Conservation (phyloP, 2,329 filamentous ascomycete genomes). For the Metarhizium album region DNA sequence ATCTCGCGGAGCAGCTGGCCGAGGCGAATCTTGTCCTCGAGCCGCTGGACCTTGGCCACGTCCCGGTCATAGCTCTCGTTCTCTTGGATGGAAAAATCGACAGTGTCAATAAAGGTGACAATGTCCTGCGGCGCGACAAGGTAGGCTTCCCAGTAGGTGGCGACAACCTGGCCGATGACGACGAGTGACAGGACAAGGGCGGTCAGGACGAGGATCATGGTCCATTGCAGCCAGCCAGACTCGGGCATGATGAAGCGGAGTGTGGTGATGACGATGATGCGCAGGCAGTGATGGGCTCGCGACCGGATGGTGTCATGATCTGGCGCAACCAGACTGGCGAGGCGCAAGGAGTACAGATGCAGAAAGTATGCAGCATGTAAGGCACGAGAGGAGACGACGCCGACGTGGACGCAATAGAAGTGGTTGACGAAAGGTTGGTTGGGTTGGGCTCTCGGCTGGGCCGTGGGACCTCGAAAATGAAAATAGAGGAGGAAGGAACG, state of each 20-base stretch:
- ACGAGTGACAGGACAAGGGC: constrained; percentile 45
- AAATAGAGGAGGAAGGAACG: constrained; percentile 2
- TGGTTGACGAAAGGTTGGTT: constrained; percentile 3
- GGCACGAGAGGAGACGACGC: neutral
- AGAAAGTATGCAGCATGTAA: constrained; percentile 1
- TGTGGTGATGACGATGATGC: constrained; percentile 9
- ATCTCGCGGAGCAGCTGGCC: constrained; percentile 49
- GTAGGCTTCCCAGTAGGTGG: constrained; percentile 45
- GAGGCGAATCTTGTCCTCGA: constrained; percentile 53
- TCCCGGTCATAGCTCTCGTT: constrained; percentile 55
- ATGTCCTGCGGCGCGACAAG: constrained; percentile 47
- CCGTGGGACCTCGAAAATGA: too few relatives aligned
- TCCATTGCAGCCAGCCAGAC: constrained; percentile 42
- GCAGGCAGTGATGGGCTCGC: constrained; percentile 9
- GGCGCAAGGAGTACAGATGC: constrained; percentile 2
- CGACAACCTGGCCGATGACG: constrained; percentile 40
- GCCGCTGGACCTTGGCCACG: constrained; percentile 42
- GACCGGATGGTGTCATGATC: constrained; percentile 6
- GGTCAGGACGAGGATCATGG: constrained; percentile 46
- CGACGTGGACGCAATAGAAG: neutral
- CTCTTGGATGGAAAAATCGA: constrained; percentile 52
- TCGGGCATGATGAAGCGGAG: constrained; percentile 35
- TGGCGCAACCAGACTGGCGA: neutral
- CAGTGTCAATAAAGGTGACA: constrained; percentile 44
- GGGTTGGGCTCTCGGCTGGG: too few relatives aligned